Evolutionary conservation across 1,284 basidiomycete species (phyloP), one percentile per base, ranked within the genome.

Genomic region (Papiliotrema nemorosa): DNA sequence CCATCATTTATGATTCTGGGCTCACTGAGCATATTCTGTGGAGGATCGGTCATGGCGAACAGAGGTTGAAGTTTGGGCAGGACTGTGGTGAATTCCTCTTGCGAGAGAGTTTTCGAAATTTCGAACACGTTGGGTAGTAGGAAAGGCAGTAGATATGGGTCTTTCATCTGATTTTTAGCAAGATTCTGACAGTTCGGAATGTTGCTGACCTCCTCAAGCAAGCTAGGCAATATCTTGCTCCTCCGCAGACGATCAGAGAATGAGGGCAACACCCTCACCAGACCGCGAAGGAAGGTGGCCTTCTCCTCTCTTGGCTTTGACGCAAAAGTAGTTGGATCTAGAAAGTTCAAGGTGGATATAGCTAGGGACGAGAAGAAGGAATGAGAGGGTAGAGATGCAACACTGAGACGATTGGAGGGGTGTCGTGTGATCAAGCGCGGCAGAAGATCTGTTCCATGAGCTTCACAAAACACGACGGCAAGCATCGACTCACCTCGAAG

Each of bases 91-190:
- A 99, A 99, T 65, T 94, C 90, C 14, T 80, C 71, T 31, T 90
- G 80, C 18, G 84, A 83, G 39, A 97, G 78, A 25, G 84, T 81
- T 56, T 82, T 84, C 10, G 89, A 84, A 54, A 99, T 98, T 50
- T 83, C 81, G 66, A 97, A 96, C n/a, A 97, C 87, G 71, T 97
- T 97, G 1, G 94, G 94, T n/a, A 99, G 78, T 54, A 99, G 88
- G 71, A 96, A 96, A 1, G 96, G 94, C 44, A 99, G 76, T 2
- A 97, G 80, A 61, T 90, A 84, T 3, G 81, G 83, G 67, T 96
- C 90, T 80, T 92, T 96, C 90, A 94, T 93, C 87, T 90, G 57
- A 18, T 24, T 12, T 16, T 42, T n/a, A 42, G 44, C n/a, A 14
- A 39, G 10, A 2, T 20, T 4, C 25, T 27, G 37, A 13, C 51